Evolutionary conservation across 2,329 filamentous ascomycete genomes (phyloP).

Genomic region (Penicillium sp.): DNA sequence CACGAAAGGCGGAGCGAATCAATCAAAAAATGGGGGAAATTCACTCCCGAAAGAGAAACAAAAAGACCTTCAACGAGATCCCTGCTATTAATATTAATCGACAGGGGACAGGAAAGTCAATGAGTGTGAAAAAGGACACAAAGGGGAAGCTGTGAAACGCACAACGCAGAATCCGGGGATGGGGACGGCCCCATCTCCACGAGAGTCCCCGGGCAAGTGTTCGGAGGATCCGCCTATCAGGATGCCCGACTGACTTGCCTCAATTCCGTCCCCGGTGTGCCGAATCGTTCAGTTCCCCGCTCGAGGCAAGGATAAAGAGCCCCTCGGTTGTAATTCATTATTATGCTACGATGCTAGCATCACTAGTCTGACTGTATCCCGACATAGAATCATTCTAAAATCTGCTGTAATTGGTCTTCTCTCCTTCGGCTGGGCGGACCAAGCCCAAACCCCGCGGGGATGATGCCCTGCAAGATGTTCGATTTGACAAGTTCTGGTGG

Average conservation of each 20-base stretch:
- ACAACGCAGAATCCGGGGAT: not conserved
- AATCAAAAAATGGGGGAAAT: not conserved
- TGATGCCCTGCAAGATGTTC: not conserved
- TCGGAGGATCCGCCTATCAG: slow-evolving; percentile 15
- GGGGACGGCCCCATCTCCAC: not conserved
- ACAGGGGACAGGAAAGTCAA: slow-evolving; percentile 3
- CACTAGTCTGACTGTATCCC: not conserved
- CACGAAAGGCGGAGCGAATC: slow-evolving; percentile 4
- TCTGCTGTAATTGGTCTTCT: not conserved
- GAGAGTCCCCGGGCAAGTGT: not conserved
- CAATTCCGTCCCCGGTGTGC: slow-evolving; percentile 4
- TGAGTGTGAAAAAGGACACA: not conserved
- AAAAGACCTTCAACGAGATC: not conserved
- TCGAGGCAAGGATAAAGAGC: not conserved
- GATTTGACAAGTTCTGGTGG: not conserved
- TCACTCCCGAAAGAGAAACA: not conserved
- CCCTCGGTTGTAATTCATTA: not conserved
- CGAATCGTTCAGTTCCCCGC: slow-evolving; percentile 13
- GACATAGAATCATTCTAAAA: not conserved
- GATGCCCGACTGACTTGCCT: not conserved
- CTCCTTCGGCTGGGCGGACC: not conserved
- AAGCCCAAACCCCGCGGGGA: not conserved
- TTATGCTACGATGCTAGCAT: not conserved
- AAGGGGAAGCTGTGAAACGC: not conserved
- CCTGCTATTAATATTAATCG: not conserved